These are phyloP conservation scores for Teunomyces barrocoloradensis DNA, from an alignment of 805 yeast species.

Conservation along the genomic window DNA sequence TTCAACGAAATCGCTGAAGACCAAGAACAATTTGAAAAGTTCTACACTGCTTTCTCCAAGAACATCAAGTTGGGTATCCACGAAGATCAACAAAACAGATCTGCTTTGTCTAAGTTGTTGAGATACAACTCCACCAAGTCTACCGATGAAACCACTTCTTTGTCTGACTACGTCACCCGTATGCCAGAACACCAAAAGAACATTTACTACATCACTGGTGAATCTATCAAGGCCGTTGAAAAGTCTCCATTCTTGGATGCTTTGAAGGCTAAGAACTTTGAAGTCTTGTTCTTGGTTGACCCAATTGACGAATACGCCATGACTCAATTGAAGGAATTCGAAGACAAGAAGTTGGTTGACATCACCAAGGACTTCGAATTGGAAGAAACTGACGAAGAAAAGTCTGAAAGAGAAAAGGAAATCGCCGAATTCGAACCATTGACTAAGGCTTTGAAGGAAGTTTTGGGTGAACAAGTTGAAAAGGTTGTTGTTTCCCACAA, in stretches of 20 bases:
- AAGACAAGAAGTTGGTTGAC: slow-evolving; percentile 98
- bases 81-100: slow-evolving; percentile 98
- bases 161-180: slow-evolving; percentile 96
- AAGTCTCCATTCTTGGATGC: slow-evolving; percentile 99
- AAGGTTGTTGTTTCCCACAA: slow-evolving; percentile 98
- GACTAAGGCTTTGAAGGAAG: slow-evolving; percentile 93
- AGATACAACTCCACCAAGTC: slow-evolving; percentile 98
- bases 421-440: slow-evolving; percentile 87
- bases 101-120: slow-evolving; percentile 89
- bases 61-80: slow-evolving; percentile 98
- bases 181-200: slow-evolving; percentile 99
- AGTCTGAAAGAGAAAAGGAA: slow-evolving; percentile 90
- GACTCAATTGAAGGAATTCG: slow-evolving; percentile 99
- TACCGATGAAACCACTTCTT: slow-evolving; percentile 88
- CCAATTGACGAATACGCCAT: slow-evolving; percentile 99
- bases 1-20: slow-evolving; percentile 99
- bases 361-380: slow-evolving; percentile 98
- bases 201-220: slow-evolving; percentile 99
- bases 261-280: slow-evolving; percentile 96
- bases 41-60: slow-evolving; percentile 97
- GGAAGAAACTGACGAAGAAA: slow-evolving; percentile 98
- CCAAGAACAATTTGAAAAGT: slow-evolving; percentile 95
- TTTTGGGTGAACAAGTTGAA: slow-evolving; percentile 98
- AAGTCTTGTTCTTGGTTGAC: slow-evolving; percentile 95
- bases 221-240: slow-evolving; percentile 94